Conservation (phyloP, 441 rosid genomes). For the Breynia disticha region DNA sequence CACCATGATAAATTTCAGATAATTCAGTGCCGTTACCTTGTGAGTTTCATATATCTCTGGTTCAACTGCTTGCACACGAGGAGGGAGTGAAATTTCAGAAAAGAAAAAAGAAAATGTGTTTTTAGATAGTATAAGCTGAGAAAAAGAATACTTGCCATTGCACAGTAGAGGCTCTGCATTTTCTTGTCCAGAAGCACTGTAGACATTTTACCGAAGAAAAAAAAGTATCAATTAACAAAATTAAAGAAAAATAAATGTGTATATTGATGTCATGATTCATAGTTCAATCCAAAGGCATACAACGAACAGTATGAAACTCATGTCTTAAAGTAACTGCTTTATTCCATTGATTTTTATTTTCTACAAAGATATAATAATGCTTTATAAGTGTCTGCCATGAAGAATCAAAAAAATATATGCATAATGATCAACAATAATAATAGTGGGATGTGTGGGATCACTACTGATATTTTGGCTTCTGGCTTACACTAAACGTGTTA, state of each 20-base stretch:
- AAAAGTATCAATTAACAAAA: neutral
- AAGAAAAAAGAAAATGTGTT: constrained; percentile 1
- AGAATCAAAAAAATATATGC: too few relatives aligned
- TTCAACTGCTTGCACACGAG: constrained; percentile 44
- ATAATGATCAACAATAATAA: too few relatives aligned
- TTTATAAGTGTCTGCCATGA: too few relatives aligned
- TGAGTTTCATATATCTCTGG: constrained; percentile 51
- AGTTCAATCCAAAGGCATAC: neutral
- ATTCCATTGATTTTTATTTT: too few relatives aligned
- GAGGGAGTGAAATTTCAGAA: constrained; percentile 11
- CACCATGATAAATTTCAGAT: neutral
- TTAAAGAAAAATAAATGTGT: neutral
- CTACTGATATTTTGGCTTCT: too few relatives aligned
- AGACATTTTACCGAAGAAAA: constrained; percentile 12
- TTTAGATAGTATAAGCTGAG: neutral
- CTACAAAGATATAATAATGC: too few relatives aligned
- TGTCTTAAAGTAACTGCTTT: too few relatives aligned
- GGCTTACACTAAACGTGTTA: too few relatives aligned
- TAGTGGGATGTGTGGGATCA: too few relatives aligned
- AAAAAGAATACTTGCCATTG: constrained; percentile 49
- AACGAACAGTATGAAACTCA: too few relatives aligned
- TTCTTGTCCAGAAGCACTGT: constrained; percentile 67
- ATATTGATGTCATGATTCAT: neutral
- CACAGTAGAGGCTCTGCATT: constrained; percentile 44
- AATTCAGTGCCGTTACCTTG: constrained; percentile 43